These are phyloP conservation scores for Athelia sp. DNA, from an alignment of 1,284 basidiomycete species.

Conservation along the genomic window DNA sequence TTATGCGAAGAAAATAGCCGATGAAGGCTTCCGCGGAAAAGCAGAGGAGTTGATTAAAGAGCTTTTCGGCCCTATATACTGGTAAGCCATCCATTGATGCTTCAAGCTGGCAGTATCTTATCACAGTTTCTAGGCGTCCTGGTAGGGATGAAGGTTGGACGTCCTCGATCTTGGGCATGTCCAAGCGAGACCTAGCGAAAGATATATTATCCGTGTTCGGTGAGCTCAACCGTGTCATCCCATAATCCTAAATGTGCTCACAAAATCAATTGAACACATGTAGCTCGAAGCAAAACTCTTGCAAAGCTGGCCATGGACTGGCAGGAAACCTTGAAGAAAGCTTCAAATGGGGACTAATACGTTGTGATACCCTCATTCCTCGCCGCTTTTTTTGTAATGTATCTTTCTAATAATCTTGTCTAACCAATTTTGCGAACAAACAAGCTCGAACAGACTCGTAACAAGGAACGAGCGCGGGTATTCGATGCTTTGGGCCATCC, in stretches of 20 bases:
- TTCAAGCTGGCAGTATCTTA: constrained; percentile 2
- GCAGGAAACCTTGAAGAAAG: constrained; percentile 70
- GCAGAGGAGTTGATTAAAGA: constrained; percentile 87
- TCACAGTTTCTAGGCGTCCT: constrained; percentile 52
- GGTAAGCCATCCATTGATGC: constrained; percentile 39
- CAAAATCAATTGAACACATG: constrained; percentile 3
- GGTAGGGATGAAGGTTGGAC: constrained; percentile 61
- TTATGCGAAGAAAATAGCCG: constrained; percentile 80
- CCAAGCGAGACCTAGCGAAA: constrained; percentile 75
- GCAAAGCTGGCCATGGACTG: constrained; percentile 71
- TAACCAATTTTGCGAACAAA: no score
- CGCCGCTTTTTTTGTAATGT: not conserved
- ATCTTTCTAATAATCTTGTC: no score
- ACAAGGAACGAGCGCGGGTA: no score
- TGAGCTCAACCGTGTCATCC: constrained; percentile 26
- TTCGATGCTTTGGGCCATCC: no score
- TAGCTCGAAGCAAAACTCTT: constrained; percentile 70
- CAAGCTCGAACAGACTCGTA: no score
- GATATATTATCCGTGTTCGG: constrained; percentile 78
- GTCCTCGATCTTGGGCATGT: constrained; percentile 59
- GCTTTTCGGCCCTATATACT: constrained; percentile 82
- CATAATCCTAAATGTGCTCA: not conserved
- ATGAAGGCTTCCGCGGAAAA: constrained; percentile 81
- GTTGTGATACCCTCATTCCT: not conserved
- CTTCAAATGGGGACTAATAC: constrained; percentile 39